These are phyloP conservation scores for Anethum foeniculum DNA, from an alignment of 140 eudicot species.

Conservation along the genomic window DNA sequence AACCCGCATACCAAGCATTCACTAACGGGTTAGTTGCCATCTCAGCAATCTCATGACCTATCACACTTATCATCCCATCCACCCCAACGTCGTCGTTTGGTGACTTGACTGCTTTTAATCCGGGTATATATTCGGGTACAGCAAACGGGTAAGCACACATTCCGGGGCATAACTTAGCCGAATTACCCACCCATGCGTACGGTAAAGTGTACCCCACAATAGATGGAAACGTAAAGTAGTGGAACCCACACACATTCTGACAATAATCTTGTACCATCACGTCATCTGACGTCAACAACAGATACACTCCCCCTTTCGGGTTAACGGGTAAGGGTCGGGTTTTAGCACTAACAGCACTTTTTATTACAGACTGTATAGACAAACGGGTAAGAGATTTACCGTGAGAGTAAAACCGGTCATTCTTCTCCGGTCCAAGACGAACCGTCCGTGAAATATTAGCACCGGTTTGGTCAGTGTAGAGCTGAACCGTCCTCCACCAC, in stretches of 20 bases:
- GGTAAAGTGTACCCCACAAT: slow-evolving; percentile 87
- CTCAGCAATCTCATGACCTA: slow-evolving; percentile 82
- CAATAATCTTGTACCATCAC: slow-evolving; percentile 81
- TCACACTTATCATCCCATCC: slow-evolving; percentile 93
- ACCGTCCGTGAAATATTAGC: slow-evolving; percentile 63
- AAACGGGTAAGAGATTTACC: slow-evolving; percentile 69
- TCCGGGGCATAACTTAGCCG: slow-evolving; percentile 71
- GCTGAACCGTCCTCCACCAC: slow-evolving; percentile 88
- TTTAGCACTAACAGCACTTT: slow-evolving; percentile 55
- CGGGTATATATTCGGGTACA: slow-evolving; percentile 70
- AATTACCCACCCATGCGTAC: slow-evolving; percentile 95
- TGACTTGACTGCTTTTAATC: slow-evolving; percentile 52
- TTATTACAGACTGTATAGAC: slow-evolving; percentile 70
- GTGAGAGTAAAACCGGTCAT: slow-evolving; percentile 71
- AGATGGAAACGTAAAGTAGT: slow-evolving; percentile 85
- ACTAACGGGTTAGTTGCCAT: slow-evolving; percentile 67
- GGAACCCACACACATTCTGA: slow-evolving; percentile 78
- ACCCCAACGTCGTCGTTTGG: slow-evolving; percentile 78
- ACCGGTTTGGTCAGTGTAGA: slow-evolving; percentile 86
- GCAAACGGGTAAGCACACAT: slow-evolving; percentile 87
- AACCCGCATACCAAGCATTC: slow-evolving; percentile 95
- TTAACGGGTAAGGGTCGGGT: slow-evolving; percentile 74
- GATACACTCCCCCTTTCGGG: slow-evolving; percentile 64
- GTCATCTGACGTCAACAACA: slow-evolving; percentile 64
- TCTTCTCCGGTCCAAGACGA: slow-evolving; percentile 53